A percentile compares a stretch with the other conserved stretches of the same genome.
Conservation (phyloP, 2,329 filamentous ascomycete genomes). For the Neopestalotiopsis clavispora region DNA sequence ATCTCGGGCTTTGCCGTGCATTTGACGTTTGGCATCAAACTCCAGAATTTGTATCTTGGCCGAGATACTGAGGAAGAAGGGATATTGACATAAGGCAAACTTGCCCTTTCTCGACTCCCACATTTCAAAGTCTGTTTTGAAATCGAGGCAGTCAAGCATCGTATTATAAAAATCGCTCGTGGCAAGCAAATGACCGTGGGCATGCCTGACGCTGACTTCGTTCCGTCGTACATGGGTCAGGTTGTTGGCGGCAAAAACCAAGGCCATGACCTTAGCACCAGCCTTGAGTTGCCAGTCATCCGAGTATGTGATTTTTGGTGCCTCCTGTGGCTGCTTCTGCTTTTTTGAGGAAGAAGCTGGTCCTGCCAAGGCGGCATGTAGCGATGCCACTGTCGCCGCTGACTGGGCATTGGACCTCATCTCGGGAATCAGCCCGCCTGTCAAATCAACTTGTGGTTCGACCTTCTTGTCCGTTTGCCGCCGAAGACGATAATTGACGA, state of each 20-base stretch:
- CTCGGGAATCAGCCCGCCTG: slow-evolving; percentile 73
- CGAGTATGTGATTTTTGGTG: slow-evolving; percentile 62
- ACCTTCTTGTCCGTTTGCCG: slow-evolving; percentile 72
- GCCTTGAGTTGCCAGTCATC: slow-evolving; percentile 92
- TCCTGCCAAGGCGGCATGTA: slow-evolving; percentile 76
- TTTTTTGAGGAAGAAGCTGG: slow-evolving; percentile 54
- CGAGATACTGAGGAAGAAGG: slow-evolving; percentile 89
- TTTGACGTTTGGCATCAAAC: slow-evolving; percentile 85
- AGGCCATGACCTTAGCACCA: slow-evolving; percentile 77
- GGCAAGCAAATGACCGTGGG: slow-evolving; percentile 71
- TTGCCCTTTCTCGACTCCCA: slow-evolving; percentile 79
- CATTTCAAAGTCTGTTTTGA: slow-evolving; percentile 83
- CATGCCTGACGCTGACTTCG: slow-evolving; percentile 41
- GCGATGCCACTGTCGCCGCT: slow-evolving; percentile 65
- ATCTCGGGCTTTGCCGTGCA: slow-evolving; percentile 86
- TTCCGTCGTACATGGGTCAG: slow-evolving; percentile 42
- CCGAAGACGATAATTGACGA: slow-evolving; percentile 80
- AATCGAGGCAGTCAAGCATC: slow-evolving; percentile 82
- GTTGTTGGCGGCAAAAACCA: slow-evolving; percentile 84
- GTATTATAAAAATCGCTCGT: slow-evolving; percentile 89
- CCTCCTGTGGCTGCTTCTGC: slow-evolving; percentile 58
- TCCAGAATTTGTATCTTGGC: slow-evolving; percentile 91
- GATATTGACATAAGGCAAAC: slow-evolving; percentile 91
- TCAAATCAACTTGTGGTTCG: slow-evolving; percentile 63
- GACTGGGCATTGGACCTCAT: slow-evolving; percentile 66